phyloP scores from a whole-genome alignment of 2,329 filamentous ascomycete genomes.

The Juglanconis oblonga region DNA sequence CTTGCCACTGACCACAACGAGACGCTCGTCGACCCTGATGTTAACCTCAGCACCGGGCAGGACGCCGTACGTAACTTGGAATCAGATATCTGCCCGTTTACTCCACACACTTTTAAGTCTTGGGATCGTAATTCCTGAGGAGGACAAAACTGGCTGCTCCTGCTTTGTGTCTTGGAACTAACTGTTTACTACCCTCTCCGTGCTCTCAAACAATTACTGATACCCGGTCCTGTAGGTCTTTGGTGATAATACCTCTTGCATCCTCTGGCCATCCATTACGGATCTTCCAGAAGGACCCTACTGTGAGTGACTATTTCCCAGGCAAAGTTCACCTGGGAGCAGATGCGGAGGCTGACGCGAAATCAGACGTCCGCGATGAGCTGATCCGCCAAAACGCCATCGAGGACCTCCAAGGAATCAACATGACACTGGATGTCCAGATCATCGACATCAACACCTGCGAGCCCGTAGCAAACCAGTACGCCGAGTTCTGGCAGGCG shows the following conservation, averaged over 20 bases:
- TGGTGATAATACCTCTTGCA: slow-evolving; percentile 1
- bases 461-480: slow-evolving; percentile 40
- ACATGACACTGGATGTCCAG: slow-evolving; percentile 49
- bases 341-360: background rate
- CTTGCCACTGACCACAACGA: slow-evolving; percentile 6
- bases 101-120: no score
- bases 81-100: no score
- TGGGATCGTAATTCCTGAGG: no score
- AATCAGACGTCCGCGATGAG: background rate
- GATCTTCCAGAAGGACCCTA: slow-evolving; percentile 1
- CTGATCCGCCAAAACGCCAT: slow-evolving; percentile 5
- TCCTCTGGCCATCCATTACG: background rate
- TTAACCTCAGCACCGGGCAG: background rate
- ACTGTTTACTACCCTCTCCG: no score
- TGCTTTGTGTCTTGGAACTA: no score
- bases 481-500: slow-evolving; percentile 45
- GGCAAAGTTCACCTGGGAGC: background rate
- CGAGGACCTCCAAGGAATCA: slow-evolving; percentile 35
- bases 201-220: background rate
- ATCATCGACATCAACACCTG: slow-evolving; percentile 49
- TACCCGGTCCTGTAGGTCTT: background rate
- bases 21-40: background rate
- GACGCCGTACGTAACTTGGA: background rate
- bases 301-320: background rate
- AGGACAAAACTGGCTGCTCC: no score